These are phyloP conservation scores for Gossypium mustelinum DNA, from an alignment of 345 rosid species.

Conservation along the genomic window DNA sequence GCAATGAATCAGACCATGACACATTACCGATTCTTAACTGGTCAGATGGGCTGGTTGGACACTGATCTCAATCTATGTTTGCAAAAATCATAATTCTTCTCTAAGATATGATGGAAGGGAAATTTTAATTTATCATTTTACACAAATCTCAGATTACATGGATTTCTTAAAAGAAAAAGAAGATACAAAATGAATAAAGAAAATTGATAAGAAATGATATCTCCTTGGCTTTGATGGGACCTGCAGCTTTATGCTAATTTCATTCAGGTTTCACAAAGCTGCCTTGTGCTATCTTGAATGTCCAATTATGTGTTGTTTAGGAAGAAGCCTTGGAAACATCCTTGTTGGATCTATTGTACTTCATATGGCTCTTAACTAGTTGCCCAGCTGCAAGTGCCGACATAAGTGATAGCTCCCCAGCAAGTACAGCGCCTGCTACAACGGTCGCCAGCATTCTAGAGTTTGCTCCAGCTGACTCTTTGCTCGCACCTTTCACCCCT, in stretches of 20 bases:
- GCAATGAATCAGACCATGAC: no score
- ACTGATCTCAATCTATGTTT: no score
- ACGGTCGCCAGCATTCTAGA: conserved; percentile 45
- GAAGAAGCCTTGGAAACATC: conserved; percentile 37
- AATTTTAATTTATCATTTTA: no score
- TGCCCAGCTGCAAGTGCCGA: conserved; percentile 30
- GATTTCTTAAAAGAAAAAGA: not conserved
- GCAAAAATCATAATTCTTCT: no score
- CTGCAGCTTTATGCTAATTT: not conserved
- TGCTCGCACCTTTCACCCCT: conserved; percentile 60
- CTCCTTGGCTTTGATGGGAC: not conserved
- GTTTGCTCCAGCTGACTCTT: conserved; percentile 50
- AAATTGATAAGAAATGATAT: not conserved
- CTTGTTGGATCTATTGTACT: conserved; percentile 57
- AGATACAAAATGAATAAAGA: not conserved
- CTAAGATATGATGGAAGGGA: not conserved
- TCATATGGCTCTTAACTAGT: conserved; percentile 19
- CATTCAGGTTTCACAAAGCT: not conserved
- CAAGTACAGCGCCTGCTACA: conserved; percentile 63
- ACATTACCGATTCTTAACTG: no score
- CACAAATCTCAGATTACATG: not conserved
- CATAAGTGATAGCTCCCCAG: conserved; percentile 70
- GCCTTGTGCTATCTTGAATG: no score
- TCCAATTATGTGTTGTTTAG: not conserved
- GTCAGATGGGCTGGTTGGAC: no score